Conservation (phyloP, 805 yeast genomes). For the Metschnikowia henanensis region DNA sequence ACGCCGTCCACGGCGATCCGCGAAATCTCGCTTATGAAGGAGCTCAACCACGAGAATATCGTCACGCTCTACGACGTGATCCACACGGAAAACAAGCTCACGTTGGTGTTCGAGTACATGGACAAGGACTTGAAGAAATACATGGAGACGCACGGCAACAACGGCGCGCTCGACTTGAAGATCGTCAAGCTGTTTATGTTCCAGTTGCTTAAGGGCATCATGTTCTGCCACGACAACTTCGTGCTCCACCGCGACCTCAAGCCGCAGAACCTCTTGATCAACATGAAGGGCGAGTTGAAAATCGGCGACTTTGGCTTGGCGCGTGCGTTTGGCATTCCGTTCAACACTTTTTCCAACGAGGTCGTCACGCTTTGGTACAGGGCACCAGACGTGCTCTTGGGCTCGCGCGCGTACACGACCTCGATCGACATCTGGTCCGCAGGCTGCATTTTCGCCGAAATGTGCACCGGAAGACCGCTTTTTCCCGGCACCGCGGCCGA, state of each 20-base stretch:
- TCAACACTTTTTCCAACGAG: conserved; percentile 95
- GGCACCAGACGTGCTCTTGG: conserved; percentile 95
- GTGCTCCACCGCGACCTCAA: conserved; percentile 87
- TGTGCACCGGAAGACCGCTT: conserved; percentile 97
- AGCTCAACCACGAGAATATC: conserved; percentile 88
- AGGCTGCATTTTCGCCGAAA: conserved; percentile 96
- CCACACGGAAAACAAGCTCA: conserved; percentile 93
- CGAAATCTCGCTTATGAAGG: conserved; percentile 94
- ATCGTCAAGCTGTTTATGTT: conserved; percentile 90
- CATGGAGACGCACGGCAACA: conserved; percentile 84
- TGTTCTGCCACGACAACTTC: conserved; percentile 81
- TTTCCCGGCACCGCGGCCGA: conserved; percentile 97
- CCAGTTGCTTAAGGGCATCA: conserved; percentile 87
- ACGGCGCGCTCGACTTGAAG: conserved; percentile 71
- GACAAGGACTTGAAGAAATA: conserved; percentile 92
- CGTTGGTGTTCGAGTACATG: conserved; percentile 90
- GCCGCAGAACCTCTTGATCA: conserved; percentile 92
- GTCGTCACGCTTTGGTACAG: conserved; percentile 98
- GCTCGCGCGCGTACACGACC: conserved; percentile 93
- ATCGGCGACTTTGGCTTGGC: conserved; percentile 97
- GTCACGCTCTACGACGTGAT: conserved; percentile 93
- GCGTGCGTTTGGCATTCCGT: conserved; percentile 97
- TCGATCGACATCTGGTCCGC: conserved; percentile 99
- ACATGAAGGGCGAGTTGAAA: conserved; percentile 86
- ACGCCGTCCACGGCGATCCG: conserved; percentile 98